Conservation (phyloP, 2,329 filamentous ascomycete species). For the Aspergillus sp. region DNA sequence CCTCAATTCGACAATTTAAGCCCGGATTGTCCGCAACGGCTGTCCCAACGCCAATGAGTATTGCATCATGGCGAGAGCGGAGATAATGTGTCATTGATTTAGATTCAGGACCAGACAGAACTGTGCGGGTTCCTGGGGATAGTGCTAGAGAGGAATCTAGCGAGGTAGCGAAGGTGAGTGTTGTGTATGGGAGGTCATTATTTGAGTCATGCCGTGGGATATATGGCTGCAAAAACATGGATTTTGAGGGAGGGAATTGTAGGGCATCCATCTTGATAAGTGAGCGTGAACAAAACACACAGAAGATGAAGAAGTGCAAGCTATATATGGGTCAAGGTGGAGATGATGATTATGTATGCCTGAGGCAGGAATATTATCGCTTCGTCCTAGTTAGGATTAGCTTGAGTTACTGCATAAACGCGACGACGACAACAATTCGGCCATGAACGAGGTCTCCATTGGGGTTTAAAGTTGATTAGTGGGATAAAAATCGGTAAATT, state of each 20-base stretch:
- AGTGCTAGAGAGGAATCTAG: slow-evolving; percentile 76
- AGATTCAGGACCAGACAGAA: slow-evolving; percentile 75
- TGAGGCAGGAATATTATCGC: not conserved
- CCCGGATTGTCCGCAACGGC: slow-evolving; percentile 81
- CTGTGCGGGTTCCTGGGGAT: slow-evolving; percentile 71
- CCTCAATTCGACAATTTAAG: slow-evolving; percentile 76
- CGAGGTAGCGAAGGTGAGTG: slow-evolving; percentile 84
- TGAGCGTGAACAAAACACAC: not conserved
- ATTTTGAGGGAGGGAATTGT: slow-evolving; percentile 39
- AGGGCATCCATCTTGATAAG: not conserved
- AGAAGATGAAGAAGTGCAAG: not conserved
- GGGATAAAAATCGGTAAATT: too few relatives aligned
- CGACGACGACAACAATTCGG: slow-evolving; percentile 27
- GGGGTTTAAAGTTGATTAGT: too few relatives aligned
- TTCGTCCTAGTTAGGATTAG: not conserved
- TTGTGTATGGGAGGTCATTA: slow-evolving; percentile 54
- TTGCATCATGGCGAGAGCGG: slow-evolving; percentile 79
- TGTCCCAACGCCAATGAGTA: slow-evolving; percentile 81
- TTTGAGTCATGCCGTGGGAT: slow-evolving; percentile 32
- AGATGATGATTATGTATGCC: not conserved
- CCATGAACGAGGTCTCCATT: not conserved
- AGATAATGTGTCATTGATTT: slow-evolving; percentile 95
- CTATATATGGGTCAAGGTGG: not conserved
- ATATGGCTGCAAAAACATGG: slow-evolving; percentile 47
- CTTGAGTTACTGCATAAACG: not conserved